Evolutionary conservation across 2,329 filamentous ascomycete species (phyloP).

Genomic region (Cytospora schulzeri): DNA sequence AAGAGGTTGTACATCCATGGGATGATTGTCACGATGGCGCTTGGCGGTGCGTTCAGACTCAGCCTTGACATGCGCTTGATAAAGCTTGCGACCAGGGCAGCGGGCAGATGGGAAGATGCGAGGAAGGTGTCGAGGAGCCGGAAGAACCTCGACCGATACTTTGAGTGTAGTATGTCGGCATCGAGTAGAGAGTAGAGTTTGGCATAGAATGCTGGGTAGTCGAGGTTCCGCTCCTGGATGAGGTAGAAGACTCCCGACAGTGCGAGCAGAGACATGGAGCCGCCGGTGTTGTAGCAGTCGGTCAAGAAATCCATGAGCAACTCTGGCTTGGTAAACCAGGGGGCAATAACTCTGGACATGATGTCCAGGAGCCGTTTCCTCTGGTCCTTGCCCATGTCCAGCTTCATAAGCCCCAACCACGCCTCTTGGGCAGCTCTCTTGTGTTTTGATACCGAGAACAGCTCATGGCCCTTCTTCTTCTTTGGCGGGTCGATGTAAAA

Average conservation of each 20-base stretch:
- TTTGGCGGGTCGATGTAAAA: constrained; percentile 66
- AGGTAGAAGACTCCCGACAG: constrained; percentile 93
- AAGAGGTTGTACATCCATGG: constrained; percentile 96
- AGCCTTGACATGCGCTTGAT: constrained; percentile 89
- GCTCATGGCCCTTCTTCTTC: constrained; percentile 66
- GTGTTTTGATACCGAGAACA: constrained; percentile 68
- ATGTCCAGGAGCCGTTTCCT: constrained; percentile 77
- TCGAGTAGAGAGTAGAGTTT: constrained; percentile 95
- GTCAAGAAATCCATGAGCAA: constrained; percentile 94
- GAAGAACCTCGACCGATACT: constrained; percentile 91
- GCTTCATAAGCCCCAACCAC: constrained; percentile 77
- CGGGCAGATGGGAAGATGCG: constrained; percentile 87
- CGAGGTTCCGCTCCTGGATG: constrained; percentile 89
- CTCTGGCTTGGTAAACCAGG: constrained; percentile 88
- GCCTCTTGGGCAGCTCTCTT: constrained; percentile 82
- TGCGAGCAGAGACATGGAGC: constrained; percentile 83
- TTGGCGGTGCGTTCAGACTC: constrained; percentile 83
- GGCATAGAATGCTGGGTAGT: constrained; percentile 91
- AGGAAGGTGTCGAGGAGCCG: constrained; percentile 90
- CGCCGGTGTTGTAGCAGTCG: constrained; percentile 87
- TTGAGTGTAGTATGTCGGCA: constrained; percentile 84
- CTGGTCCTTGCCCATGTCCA: constrained; percentile 69
- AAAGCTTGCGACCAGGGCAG: constrained; percentile 88
- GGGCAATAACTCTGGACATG: constrained; percentile 77
- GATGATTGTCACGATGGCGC: constrained; percentile 83